Percentiles rank a stretch among this genome's conserved stretches.
phyloP scores from a whole-genome alignment of 2,329 filamentous ascomycete species.

The Alternaria gansuensis region DNA sequence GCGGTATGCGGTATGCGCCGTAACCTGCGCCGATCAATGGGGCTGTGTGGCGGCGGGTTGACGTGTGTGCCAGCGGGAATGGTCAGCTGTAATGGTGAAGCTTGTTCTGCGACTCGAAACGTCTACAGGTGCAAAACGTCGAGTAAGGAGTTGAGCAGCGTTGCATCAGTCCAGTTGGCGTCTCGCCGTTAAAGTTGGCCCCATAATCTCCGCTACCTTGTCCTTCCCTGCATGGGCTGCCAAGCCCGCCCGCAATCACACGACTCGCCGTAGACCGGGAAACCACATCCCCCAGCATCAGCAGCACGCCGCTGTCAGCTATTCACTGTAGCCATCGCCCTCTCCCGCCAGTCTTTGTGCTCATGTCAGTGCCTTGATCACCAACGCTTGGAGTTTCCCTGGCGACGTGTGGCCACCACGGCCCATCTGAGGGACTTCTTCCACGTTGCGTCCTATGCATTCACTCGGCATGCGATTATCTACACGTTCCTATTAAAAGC shows the following conservation, averaged over 20 bases:
- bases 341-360: neutral
- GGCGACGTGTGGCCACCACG: slow-evolving; percentile 1
- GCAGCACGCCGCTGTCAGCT: slow-evolving; percentile 1
- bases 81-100: neutral
- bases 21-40: slow-evolving; percentile 16
- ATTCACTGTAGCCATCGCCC: neutral
- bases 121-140: slow-evolving; percentile 20
- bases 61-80: neutral
- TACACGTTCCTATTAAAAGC: neutral
- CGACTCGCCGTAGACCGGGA: slow-evolving; percentile 30
- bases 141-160: slow-evolving; percentile 14
- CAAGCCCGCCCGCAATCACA: slow-evolving; percentile 23
- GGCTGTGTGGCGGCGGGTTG: slow-evolving; percentile 23
- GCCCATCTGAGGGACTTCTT: neutral
- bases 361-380: neutral
- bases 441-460: neutral
- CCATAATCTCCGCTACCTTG: slow-evolving; percentile 26
- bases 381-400: neutral
- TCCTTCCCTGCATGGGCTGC: slow-evolving; percentile 31
- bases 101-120: slow-evolving; percentile 15
- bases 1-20: slow-evolving; percentile 19
- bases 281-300: slow-evolving; percentile 20
- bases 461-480: neutral
- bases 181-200: slow-evolving; percentile 27
- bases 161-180: slow-evolving; percentile 16